Conservation (phyloP, 805 yeast species). For the Schwanniomyces occidentalis region DNA sequence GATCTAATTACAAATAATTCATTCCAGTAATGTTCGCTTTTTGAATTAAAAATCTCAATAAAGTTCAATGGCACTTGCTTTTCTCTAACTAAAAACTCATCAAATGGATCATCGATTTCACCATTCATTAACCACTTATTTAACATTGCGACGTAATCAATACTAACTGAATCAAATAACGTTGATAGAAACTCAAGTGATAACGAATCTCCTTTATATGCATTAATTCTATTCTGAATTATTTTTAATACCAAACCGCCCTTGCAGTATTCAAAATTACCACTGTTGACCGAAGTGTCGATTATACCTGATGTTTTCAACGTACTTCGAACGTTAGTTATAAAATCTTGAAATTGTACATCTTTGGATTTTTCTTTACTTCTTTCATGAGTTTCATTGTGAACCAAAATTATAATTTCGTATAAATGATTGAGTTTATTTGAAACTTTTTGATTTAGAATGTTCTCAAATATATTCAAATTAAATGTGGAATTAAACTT, state of each 20-base stretch:
- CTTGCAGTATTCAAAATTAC: conserved; percentile 54
- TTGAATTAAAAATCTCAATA: conserved; percentile 27
- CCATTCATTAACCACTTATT: conserved; percentile 83
- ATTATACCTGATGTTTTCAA: conserved; percentile 44
- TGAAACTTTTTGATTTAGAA: conserved; percentile 25
- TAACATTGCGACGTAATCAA: conserved; percentile 64
- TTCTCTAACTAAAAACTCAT: conserved; percentile 76
- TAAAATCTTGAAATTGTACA: conserved; percentile 28
- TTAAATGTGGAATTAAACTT: conserved; percentile 51
- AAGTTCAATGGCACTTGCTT: conserved; percentile 28
- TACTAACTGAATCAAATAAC: conserved; percentile 60
- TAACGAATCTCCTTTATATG: conserved; percentile 63
- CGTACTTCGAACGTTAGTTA: conserved; percentile 42
- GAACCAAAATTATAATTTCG: conserved; percentile 55
- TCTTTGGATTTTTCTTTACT: conserved; percentile 15
- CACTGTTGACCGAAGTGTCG: conserved; percentile 52
- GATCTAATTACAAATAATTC: conserved; percentile 70
- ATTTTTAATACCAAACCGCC: conserved; percentile 76
- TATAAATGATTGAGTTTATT: conserved; percentile 53
- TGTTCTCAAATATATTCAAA: conserved; percentile 53
- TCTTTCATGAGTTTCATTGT: conserved; percentile 44
- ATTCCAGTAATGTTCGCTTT: conserved; percentile 68
- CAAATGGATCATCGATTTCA: conserved; percentile 69
- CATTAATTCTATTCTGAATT: conserved; percentile 56
- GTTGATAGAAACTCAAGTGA: conserved; percentile 52